phyloP scores from a whole-genome alignment of 495 filamentous ascomycete genomes.

The Bombardia bombarda region DNA sequence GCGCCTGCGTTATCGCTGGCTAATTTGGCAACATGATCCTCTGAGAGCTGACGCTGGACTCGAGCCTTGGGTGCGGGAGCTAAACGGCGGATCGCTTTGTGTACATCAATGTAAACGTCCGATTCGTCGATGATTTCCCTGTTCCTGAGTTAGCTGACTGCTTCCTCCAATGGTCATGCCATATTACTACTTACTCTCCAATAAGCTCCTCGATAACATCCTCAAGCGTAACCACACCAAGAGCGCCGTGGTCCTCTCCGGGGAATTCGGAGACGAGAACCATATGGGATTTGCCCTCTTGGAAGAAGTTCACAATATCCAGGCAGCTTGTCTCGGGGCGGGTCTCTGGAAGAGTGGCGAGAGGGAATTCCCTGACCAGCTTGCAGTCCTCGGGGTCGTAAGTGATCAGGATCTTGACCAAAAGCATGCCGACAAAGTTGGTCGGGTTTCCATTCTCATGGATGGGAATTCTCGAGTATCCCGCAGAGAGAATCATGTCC shows the following conservation, averaged over 20 bases:
- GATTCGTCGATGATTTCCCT: conserved; percentile 78
- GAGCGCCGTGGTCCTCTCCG: conserved; percentile 77
- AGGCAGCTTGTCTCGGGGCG: conserved; percentile 90
- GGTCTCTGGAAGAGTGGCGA: conserved; percentile 92
- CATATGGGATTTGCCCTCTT: conserved; percentile 99
- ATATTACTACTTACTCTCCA: conserved; percentile 86
- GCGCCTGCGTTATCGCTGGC: conserved; percentile 7
- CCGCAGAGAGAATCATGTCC: conserved; percentile 83
- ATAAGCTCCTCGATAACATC: conserved; percentile 98
- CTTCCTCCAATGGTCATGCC: too few species aligned
- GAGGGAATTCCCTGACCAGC: conserved; percentile 75
- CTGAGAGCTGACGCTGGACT: conserved; percentile 17
- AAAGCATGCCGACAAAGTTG: conserved; percentile 94
- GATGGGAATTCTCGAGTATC: conserved; percentile 93
- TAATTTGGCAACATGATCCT: conserved; percentile 7
- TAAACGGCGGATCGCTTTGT: conserved; percentile 83
- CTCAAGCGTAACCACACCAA: conserved; percentile 91
- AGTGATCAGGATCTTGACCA: conserved; percentile 97
- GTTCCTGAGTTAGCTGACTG: conserved; percentile 2
- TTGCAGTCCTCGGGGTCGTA: conserved; percentile 93
- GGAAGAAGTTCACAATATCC: conserved; percentile 98
- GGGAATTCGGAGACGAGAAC: conserved; percentile 88
- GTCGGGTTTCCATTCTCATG: conserved; percentile 71
- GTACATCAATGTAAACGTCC: conserved; percentile 92
- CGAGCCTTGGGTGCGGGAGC: conserved; percentile 30